phyloP scores from a whole-genome alignment of 1,139 yeast genomes.

The Pneumocystis oryctolagi region DNA sequence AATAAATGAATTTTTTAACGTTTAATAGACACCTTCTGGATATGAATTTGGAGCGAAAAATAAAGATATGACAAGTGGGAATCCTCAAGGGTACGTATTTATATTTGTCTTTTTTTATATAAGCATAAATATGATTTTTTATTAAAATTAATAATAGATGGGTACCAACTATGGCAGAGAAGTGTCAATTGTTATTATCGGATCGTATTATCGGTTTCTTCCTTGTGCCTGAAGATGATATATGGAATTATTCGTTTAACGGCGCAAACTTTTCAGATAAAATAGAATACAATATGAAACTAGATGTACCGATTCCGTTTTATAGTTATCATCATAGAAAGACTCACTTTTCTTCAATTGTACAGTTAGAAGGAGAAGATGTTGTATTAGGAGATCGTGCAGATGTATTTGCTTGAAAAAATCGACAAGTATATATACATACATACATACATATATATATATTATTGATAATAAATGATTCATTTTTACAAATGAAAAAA shows the following conservation, averaged over 20 bases:
- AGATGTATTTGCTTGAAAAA: conserved; percentile 52
- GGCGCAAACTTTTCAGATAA: conserved; percentile 69
- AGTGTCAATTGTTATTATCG: conserved; percentile 58
- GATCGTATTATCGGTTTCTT: conserved; percentile 70
- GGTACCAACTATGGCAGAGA: conserved; percentile 41
- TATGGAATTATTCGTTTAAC: conserved; percentile 86
- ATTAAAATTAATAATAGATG: conserved; percentile 39
- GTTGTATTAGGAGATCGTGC: conserved; percentile 57
- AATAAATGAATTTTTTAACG: background rate
- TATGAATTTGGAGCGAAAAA: conserved; percentile 62
- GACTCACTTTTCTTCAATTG: conserved; percentile 64
- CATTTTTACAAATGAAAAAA: no score
- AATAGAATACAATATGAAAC: conserved; percentile 45
- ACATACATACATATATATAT: no score
- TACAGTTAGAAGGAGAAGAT: conserved; percentile 44
- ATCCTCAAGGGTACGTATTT: conserved; percentile 11
- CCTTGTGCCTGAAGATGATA: conserved; percentile 65
- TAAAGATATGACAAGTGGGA: conserved; percentile 28
- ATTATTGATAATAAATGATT: no score
- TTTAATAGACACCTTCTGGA: conserved; percentile 38
- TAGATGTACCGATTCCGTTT: conserved; percentile 68
- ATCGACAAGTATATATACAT: no score
- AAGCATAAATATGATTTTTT: no score
- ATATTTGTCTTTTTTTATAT: no score
- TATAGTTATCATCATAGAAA: conserved; percentile 83